Evolutionary conservation across 1,284 basidiomycete species (phyloP).

Genomic region (Ganoderma resinaceum): DNA sequence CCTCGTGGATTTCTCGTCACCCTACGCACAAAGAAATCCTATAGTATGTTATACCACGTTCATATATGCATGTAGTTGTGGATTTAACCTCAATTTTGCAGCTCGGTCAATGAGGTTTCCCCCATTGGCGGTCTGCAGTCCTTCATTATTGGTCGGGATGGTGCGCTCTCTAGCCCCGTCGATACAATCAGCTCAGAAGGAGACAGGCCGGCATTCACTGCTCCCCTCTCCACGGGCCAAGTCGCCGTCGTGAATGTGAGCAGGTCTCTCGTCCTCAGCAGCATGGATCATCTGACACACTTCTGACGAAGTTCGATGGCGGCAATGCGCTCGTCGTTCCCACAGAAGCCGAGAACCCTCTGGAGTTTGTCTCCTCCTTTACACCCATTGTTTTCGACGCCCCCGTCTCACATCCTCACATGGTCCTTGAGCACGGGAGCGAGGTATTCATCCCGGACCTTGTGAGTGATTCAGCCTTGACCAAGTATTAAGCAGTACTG

Average conservation of each 20-base stretch:
- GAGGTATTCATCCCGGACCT: conserved; percentile 73
- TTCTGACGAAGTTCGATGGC: conserved; percentile 36
- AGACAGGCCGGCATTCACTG: conserved; percentile 56
- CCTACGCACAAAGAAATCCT: conserved; percentile 62
- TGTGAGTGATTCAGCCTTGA: conserved; percentile 44
- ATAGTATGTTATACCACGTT: conserved; percentile 51
- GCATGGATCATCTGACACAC: not conserved
- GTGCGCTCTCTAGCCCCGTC: conserved; percentile 52
- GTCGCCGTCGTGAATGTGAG: conserved; percentile 64
- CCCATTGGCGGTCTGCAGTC: conserved; percentile 57
- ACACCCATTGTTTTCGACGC: conserved; percentile 61
- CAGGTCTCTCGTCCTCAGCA: not conserved
- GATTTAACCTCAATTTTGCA: conserved; percentile 32
- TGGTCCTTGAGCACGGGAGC: conserved; percentile 57
- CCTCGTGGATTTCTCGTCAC: conserved; percentile 64
- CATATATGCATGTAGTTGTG: not conserved
- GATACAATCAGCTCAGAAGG: conserved; percentile 60
- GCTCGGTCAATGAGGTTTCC: conserved; percentile 62
- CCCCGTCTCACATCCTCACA: conserved; percentile 65
- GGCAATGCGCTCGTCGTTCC: conserved; percentile 67
- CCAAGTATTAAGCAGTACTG: not conserved
- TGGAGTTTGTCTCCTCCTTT: conserved; percentile 50
- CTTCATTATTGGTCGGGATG: conserved; percentile 54
- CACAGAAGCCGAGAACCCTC: conserved; percentile 43
- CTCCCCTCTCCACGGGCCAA: conserved; percentile 58